Evolutionary conservation across 192 early-diverging fungal species (phyloP).

Genomic region (Podila clonocystis): DNA sequence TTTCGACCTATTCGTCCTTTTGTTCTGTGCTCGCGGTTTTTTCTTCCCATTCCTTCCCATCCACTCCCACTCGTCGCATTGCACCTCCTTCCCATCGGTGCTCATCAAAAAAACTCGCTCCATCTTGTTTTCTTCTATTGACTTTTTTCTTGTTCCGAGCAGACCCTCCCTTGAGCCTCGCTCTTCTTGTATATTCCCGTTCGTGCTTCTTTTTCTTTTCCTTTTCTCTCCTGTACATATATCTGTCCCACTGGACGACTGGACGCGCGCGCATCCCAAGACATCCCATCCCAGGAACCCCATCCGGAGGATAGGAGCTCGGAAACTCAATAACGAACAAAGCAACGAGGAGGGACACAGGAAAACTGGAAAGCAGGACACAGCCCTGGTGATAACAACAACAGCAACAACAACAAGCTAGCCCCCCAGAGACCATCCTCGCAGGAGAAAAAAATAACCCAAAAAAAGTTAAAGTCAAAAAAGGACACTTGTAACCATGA

Average conservation of each 20-base stretch:
- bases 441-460: too few species aligned
- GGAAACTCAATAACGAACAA: too few species aligned
- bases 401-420: neutral
- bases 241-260: neutral
- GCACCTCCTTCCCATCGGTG: neutral
- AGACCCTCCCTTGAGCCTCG: too few species aligned
- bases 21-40: neutral
- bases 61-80: neutral
- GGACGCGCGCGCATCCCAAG: too few species aligned
- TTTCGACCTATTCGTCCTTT: neutral
- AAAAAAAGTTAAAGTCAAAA: too few species aligned
- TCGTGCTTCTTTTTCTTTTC: neutral
- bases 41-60: neutral
- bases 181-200: neutral
- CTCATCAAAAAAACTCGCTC: neutral
- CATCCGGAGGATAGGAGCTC: too few species aligned
- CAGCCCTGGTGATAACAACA: neutral
- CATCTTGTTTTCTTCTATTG: too few species aligned
- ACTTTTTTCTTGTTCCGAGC: too few species aligned
- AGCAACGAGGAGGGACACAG: neutral
- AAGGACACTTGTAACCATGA: conserved; percentile 17
- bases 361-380: neutral
- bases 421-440: neutral
- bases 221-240: neutral
- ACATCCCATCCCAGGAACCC: too few species aligned